Base-by-base conservation (phyloP, 2,329 filamentous ascomycete species). In the Colletotrichum simmondsii region DNA sequence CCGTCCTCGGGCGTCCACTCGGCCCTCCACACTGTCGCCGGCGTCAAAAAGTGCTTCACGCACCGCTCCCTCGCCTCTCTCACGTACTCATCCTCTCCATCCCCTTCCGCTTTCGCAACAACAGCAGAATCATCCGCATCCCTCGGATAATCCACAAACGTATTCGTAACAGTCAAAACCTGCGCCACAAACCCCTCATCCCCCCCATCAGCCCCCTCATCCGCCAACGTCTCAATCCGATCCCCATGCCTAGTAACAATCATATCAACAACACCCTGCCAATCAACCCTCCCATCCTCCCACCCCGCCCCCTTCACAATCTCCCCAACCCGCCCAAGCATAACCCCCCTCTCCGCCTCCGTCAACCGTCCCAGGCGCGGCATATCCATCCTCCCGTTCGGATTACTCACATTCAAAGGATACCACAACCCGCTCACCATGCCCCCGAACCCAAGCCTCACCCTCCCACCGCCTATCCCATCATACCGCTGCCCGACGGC, bases 241-340 rank as follows among this genome's bases (percentile, higher is more conserved):
- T 87, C 83, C 4, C 87, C 86, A 76, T 92, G 94, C 1, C 93
- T 87, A 5, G 84, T 79, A 4, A 94, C 85, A 4, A 95, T 83
- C 85, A 93, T 87, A 76, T 95, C 93, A 0, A 87, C 86, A 1
- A 93, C 83, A 0, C 83, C 86, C 78, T 95, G 93, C 93, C 93
- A 95, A 76, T 94, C 83, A 30, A 89, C 54, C 52, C 30, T 78
- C 22, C 77, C 74, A 28, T 74, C 76, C 61, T 74, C 77, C 32
- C 76, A 30, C 14, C 81, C 79, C 0, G 28, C 2, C 11, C 32
- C 42, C 12, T 81, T 75, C 81, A 88, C 81, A 58, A 90, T 80
- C 0, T 78, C 68, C 3, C 81, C 81, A 1, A 93, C 78, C 24
- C 90, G 86, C 0, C 77, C 73, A 56, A 84, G 82, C 62, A 87